Percentiles rank a stretch among this genome's conserved stretches.
These are phyloP conservation scores for Alternaria gaisen DNA, from an alignment of 2,329 filamentous ascomycete genomes.

Conservation along the genomic window DNA sequence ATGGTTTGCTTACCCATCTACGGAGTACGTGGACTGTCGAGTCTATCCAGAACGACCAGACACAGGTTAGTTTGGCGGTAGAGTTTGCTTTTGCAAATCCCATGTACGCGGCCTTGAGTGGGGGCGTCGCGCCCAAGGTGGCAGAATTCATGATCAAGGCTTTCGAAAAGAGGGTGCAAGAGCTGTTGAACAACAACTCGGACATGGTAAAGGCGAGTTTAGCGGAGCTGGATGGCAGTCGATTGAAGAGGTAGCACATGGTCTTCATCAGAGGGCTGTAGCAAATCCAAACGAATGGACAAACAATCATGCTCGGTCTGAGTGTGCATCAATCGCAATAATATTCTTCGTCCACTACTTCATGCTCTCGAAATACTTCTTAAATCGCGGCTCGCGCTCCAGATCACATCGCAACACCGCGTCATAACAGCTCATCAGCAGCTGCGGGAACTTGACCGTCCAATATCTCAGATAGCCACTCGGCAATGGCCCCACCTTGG, in stretches of 20 bases:
- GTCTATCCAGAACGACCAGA: slow-evolving; percentile 60
- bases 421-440: slow-evolving; percentile 81
- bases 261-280: not conserved
- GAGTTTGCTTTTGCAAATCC: slow-evolving; percentile 88
- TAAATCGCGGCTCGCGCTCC: slow-evolving; percentile 15
- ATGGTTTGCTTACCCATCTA: slow-evolving; percentile 70
- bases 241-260: slow-evolving; percentile 21
- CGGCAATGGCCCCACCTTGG: slow-evolving; percentile 75
- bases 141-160: slow-evolving; percentile 90
- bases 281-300: not conserved
- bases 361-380: slow-evolving; percentile 17
- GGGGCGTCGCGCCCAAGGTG: slow-evolving; percentile 82
- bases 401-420: slow-evolving; percentile 17
- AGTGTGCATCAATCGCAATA: not conserved
- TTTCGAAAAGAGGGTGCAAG: slow-evolving; percentile 81
- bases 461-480: slow-evolving; percentile 87
- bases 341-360: slow-evolving; percentile 3
- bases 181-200: slow-evolving; percentile 54
- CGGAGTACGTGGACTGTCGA: slow-evolving; percentile 74
- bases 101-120: slow-evolving; percentile 83
- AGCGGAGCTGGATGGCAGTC: slow-evolving; percentile 41
- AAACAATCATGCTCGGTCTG: not conserved
- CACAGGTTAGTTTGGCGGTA: slow-evolving; percentile 78
- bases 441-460: slow-evolving; percentile 78
- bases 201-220: slow-evolving; percentile 33